Percentiles rank a stretch among this genome's conserved stretches.
Conservation (phyloP, 2,329 filamentous ascomycete genomes). For the Fusarium incarnatum region DNA sequence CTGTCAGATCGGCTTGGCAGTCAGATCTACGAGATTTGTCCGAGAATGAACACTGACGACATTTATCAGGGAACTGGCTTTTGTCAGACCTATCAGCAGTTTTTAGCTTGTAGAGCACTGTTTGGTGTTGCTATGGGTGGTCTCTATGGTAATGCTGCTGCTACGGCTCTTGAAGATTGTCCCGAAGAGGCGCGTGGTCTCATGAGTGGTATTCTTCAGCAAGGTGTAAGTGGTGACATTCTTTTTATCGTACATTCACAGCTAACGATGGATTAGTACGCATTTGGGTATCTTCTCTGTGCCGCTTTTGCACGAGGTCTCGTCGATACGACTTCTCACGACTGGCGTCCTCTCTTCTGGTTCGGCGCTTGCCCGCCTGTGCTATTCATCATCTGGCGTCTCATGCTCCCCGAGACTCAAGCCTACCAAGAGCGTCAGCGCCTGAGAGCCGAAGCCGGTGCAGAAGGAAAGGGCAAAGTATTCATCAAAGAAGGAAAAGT, state of each 20-base stretch:
- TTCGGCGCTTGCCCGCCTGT: conserved; percentile 85
- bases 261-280: conserved; percentile 59
- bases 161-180: conserved; percentile 81
- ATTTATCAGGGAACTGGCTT: conserved; percentile 71
- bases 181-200: conserved; percentile 76
- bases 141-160: conserved; percentile 81
- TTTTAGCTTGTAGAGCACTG: conserved; percentile 78
- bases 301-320: conserved; percentile 72
- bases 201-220: conserved; percentile 80
- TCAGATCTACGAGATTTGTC: conserved; percentile 11
- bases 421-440: conserved; percentile 75
- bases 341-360: conserved; percentile 90
- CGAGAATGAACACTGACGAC: conserved; percentile 15
- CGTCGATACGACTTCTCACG: conserved; percentile 80
- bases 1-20: conserved; percentile 6
- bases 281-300: conserved; percentile 71
- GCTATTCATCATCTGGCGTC: conserved; percentile 81
- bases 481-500: conserved; percentile 83
- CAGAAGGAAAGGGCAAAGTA: conserved; percentile 55
- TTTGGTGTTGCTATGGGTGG: conserved; percentile 89
- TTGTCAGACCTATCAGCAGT: conserved; percentile 74
- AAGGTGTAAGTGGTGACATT: conserved; percentile 61
- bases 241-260: accelerated
- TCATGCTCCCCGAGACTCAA: conserved; percentile 82
- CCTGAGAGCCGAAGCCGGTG: conserved; percentile 62